phyloP scores from a whole-genome alignment of 495 filamentous ascomycete genomes.

The Choiromyces venosus region DNA sequence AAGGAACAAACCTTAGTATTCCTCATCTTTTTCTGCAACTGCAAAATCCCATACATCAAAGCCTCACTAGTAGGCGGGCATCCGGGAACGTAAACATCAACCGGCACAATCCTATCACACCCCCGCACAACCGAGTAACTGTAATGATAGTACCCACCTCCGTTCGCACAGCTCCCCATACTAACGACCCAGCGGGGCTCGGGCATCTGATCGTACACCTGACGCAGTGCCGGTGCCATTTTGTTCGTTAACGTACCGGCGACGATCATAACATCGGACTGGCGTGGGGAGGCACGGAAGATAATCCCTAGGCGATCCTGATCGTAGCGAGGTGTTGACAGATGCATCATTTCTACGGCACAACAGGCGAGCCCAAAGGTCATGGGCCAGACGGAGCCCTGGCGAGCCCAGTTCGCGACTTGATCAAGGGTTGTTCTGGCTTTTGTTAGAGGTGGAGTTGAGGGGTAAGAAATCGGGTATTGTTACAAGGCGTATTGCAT shows the following conservation, averaged over 20 bases:
- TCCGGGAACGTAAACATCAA: constrained; percentile 88
- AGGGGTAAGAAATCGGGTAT: constrained; percentile 5
- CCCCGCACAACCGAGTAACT: constrained; percentile 82
- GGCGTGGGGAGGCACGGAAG: constrained; percentile 89
- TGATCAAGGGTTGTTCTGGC: constrained; percentile 81
- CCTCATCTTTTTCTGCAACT: constrained; percentile 81
- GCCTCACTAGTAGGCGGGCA: constrained; percentile 87
- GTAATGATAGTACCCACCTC: constrained; percentile 92
- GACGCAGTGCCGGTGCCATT: constrained; percentile 90
- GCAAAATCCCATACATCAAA: constrained; percentile 81
- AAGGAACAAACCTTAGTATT: constrained; percentile 58
- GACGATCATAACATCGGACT: constrained; percentile 98
- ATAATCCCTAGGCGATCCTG: constrained; percentile 95
- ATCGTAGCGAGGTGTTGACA: constrained; percentile 92
- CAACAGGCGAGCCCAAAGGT: constrained; percentile 97
- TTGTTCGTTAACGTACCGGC: constrained; percentile 95
- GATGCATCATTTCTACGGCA: constrained; percentile 97
- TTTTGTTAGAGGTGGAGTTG: constrained; percentile 11
- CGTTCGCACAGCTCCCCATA: constrained; percentile 90
- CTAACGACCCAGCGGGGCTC: constrained; percentile 88
- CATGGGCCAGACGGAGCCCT: constrained; percentile 94
- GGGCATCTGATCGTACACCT: constrained; percentile 98
- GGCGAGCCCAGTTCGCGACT: constrained; percentile 89
- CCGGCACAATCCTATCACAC: constrained; percentile 84
- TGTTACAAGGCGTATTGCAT: constrained; percentile 97